phyloP scores from a whole-genome alignment of 305 asterid species.

The Fraxinus sp. region DNA sequence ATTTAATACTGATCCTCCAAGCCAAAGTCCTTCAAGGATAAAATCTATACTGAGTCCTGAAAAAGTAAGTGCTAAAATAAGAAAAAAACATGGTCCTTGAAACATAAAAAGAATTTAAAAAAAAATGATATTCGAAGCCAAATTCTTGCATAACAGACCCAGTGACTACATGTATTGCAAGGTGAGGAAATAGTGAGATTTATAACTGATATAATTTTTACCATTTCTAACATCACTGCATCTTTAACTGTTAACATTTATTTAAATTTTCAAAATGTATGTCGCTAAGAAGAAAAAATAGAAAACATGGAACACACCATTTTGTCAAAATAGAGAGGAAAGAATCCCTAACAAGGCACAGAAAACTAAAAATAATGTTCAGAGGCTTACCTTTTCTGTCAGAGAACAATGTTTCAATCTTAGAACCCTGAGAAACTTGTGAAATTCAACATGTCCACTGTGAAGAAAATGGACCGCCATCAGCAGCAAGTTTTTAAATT shows the following conservation, averaged over 20 bases:
- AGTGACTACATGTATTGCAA: neutral
- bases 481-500: conserved; percentile 23
- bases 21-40: neutral
- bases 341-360: conserved; percentile 6
- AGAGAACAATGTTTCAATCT: conserved; percentile 70
- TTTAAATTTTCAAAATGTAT: neutral
- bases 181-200: neutral
- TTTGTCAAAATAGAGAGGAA: conserved; percentile 10
- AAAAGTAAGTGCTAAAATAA: neutral
- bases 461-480: conserved; percentile 28
- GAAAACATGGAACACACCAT: neutral
- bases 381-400: conserved; percentile 61
- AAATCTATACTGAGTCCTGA: neutral
- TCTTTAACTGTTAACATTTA: neutral
- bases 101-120: neutral
- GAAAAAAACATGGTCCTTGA: conserved; percentile 2
- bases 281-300: neutral
- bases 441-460: conserved; percentile 66
- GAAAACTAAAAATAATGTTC: neutral
- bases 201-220: neutral
- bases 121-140: conserved; percentile 12
- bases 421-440: conserved; percentile 63
- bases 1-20: neutral
- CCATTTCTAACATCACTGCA: neutral
- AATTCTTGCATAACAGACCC: neutral